Base-by-base conservation (phyloP, 108 stramenopile genomes). In the Cyclotella baltica region DNA sequence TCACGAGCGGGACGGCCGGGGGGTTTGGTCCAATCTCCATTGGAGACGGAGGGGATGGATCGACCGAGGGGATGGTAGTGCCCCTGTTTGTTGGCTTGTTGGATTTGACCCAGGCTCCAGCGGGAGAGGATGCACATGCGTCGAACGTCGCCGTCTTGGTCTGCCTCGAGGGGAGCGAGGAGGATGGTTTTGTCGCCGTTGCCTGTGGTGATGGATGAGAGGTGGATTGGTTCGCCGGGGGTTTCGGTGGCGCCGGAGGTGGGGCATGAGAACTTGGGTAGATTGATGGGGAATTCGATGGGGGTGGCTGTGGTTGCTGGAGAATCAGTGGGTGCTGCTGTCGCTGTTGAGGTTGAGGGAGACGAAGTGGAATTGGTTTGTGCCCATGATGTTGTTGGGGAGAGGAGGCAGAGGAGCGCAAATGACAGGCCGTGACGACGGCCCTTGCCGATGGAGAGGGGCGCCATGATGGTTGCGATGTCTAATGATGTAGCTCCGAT, bases 81-180 rank as follows among this genome's bases (percentile, higher is more conserved):
- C 0, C 79, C 79, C 51, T 46, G 29, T 4, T 37, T 50, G 1
- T 37, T 34, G 15, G 28, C 0, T 40, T 80, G 72, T 16, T 61
- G 23, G 16, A 53, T 35, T 2, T 58, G 48, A 5, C 46, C 27
- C 11, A 6, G 0, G 23, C 67, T 71, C 79, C 79, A 80, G 20
- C 52, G 43, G 67, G 64, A 66, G 20, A 80, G 52, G 15, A 73
- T 53, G 79, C 79, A 80, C 79, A 80, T 80, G 13, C 37, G n/a
- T n/a, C n/a, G n/a, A n/a, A n/a, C 31, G 16, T 15, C 16, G 59
- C 0, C 59, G 34, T 61, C 59, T 30, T 33, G 10, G 40, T n/a
- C n/a, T n/a, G n/a, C n/a, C n/a, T n/a, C n/a, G n/a, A 73, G 31
- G n/a, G 79, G 72, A 0, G 40, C 36, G 5, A 80, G 61, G 27